These are phyloP conservation scores for Cutaneotrichosporon sp. DNA, from an alignment of 1,284 basidiomycete species.

Conservation along the genomic window DNA sequence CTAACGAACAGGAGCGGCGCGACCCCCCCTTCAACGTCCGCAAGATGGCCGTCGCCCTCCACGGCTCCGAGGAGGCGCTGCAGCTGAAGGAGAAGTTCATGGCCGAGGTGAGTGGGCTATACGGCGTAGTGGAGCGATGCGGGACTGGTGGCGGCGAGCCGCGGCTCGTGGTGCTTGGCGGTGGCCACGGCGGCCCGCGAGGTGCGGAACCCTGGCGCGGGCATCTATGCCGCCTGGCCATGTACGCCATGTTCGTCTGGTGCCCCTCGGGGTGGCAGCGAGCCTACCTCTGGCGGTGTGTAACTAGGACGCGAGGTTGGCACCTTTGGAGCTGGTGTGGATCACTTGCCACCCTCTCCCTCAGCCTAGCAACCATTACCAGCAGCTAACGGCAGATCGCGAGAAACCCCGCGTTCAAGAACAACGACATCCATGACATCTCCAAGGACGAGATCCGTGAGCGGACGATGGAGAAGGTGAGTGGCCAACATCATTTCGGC, in stretches of 20 bases:
- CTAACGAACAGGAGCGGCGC: constrained; percentile 51
- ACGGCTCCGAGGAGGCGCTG: constrained; percentile 51
- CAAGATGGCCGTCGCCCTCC: constrained; percentile 51
- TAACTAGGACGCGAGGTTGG: no score
- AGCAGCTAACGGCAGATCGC: constrained; percentile 45
- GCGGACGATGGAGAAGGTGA: constrained; percentile 56
- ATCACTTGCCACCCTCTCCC: not conserved
- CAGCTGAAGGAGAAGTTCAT: constrained; percentile 56
- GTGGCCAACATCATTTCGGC: not conserved
- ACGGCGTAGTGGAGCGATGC: not conserved
- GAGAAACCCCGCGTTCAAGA: constrained; percentile 58
- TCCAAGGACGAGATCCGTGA: constrained; percentile 59
- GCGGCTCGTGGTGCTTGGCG: not conserved
- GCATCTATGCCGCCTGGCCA: no score
- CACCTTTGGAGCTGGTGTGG: not conserved
- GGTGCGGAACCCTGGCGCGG: no score
- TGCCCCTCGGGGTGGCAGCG: no score
- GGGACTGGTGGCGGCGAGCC: not conserved
- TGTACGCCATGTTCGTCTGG: no score
- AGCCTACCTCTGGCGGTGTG: no score
- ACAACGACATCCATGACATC: constrained; percentile 60
- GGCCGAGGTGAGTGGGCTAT: constrained; percentile 57
- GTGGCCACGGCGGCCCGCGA: no score
- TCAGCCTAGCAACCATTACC: no score
- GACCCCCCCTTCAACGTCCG: constrained; percentile 59